Conservation (phyloP, 805 yeast genomes). For the Lipomyces kockii region DNA sequence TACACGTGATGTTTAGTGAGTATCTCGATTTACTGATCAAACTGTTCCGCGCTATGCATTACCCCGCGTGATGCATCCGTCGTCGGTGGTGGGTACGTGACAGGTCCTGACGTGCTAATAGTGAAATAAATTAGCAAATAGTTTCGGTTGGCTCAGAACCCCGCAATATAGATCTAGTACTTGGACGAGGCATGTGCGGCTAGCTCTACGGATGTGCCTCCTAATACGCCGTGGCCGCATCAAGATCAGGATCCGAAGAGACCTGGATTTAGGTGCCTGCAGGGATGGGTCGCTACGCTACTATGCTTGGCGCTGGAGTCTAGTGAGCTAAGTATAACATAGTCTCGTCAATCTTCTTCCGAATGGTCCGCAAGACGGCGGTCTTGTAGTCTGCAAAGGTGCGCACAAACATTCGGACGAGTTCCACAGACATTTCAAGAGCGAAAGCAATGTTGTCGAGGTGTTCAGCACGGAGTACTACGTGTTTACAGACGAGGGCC, state of each 20-base stretch:
- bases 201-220: constrained; percentile 19
- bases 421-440: constrained; percentile 14
- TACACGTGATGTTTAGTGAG: too few species aligned
- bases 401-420: constrained; percentile 21
- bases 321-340: background rate
- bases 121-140: too few species aligned
- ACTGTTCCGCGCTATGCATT: too few species aligned
- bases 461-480: constrained; percentile 17
- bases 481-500: constrained; percentile 6
- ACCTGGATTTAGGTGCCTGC: constrained; percentile 26
- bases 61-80: too few species aligned
- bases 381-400: constrained; percentile 23
- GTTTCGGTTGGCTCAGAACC: too few species aligned
- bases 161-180: too few species aligned
- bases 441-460: background rate
- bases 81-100: too few species aligned
- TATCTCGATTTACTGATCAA: too few species aligned
- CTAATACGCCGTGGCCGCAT: constrained; percentile 28
- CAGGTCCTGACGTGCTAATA: too few species aligned
- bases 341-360: constrained; percentile 25
- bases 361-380: constrained; percentile 30
- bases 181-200: too few species aligned
- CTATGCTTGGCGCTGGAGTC: background rate
- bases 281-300: constrained; percentile 15
- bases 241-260: constrained; percentile 24